Conservation (phyloP, 2,329 filamentous ascomycete species). For the Pleurostoma richardsiae region DNA sequence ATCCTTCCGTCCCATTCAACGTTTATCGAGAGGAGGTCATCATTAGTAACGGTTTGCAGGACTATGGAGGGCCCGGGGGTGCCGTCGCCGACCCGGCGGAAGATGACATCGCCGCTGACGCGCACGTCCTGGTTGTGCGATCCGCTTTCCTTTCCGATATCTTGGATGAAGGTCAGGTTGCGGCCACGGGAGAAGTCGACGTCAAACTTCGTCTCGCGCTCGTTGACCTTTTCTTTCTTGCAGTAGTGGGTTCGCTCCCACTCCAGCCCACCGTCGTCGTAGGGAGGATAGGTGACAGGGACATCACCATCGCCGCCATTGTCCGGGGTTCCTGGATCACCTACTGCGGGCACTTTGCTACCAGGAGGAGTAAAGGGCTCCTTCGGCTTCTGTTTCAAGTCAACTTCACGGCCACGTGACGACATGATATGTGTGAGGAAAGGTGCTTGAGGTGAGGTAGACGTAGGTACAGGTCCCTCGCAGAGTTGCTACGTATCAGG, state of each 20-base stretch:
- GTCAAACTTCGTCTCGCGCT: conserved; percentile 20
- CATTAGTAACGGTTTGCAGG: conserved; percentile 39
- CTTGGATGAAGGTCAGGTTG: conserved; percentile 35
- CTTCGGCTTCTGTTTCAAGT: too few relatives aligned
- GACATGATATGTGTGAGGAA: too few relatives aligned
- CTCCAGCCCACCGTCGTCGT: conserved; percentile 16
- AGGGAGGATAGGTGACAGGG: conserved; percentile 17
- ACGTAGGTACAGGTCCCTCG: too few relatives aligned
- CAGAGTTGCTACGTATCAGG: too few relatives aligned
- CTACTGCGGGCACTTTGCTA: conserved; percentile 1
- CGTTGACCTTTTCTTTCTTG: conserved; percentile 16
- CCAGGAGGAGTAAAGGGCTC: neutral
- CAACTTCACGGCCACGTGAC: too few relatives aligned
- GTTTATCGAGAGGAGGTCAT: conserved; percentile 29
- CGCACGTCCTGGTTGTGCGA: conserved; percentile 22
- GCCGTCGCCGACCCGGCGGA: conserved; percentile 29
- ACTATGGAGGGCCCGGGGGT: conserved; percentile 30
- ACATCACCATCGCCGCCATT: conserved; percentile 10
- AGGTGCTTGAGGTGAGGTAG: too few relatives aligned
- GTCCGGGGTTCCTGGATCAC: conserved; percentile 4
- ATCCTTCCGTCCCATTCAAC: conserved; percentile 22
- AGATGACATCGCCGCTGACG: conserved; percentile 38
- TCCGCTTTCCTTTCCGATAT: conserved; percentile 15
- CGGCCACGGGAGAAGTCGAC: conserved; percentile 27
- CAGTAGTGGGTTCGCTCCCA: conserved; percentile 12